Evolutionary conservation across 2,329 filamentous ascomycete species (phyloP), one percentile per base, ranked within the genome.

Genomic region (Alternaria panax): DNA sequence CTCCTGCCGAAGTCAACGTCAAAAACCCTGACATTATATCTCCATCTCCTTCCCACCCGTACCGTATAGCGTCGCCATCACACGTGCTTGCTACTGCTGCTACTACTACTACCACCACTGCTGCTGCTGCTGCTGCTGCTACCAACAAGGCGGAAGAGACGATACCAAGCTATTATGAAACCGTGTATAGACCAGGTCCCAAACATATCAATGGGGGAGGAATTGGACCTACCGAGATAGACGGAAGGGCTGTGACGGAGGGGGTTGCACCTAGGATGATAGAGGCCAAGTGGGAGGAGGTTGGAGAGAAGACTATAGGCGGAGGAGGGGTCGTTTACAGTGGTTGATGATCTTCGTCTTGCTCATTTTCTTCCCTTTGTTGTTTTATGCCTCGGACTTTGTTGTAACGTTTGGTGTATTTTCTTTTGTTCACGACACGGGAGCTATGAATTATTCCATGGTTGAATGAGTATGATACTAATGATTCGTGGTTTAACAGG

Each of bases 101-200:
- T 16, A 9, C n/a, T 3, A 14, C 47, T 6, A 14, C 16, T 4
- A 2, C 25, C 11, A 5, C 14, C 5, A 11, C 46, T 8, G 14
- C 14, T 16, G 7, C 22, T 25, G n/a, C 14, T 4, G 7, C 14
- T 4, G 7, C n/a, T 8, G 7, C n/a, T 16, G 27, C 30, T 16
- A 9, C 18, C n/a, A 25, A 16, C 11, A 40, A n/a, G 7, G 16
- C 12, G 18, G 43, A 30, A 28, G 27, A 20, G 30, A 45, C 16
- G 41, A 45, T 53, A 38, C 55, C 55, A 14, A 60, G 42, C 22
- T 60, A 60, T 30, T 60, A 45, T 20, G 58, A 60, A 18, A 42
- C 28, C 2, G 42, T 60, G 42, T 50, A 41, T 22, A 52, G 36
- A 28, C 36, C 25, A 6, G n/a, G 18, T 30, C 25, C 36, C 24